Conservation (phyloP, 2,329 filamentous ascomycete genomes). For the Curvularia sp. region DNA sequence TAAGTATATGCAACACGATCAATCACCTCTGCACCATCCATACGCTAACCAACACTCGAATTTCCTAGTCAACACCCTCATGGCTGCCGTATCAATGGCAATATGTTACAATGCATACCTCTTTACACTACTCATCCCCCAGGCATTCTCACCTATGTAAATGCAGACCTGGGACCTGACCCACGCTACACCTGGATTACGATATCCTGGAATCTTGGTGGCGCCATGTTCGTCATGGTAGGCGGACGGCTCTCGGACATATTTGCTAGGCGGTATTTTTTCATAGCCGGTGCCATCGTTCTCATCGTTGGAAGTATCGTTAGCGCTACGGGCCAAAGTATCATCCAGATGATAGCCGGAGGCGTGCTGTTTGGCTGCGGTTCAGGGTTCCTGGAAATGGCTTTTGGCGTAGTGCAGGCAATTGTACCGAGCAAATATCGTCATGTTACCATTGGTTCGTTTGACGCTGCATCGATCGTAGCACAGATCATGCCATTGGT, state of each 20-base stretch:
- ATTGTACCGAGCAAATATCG: slow-evolving; percentile 51
- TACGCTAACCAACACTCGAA: not conserved
- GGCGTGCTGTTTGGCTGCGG: slow-evolving; percentile 53
- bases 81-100: slow-evolving; percentile 37
- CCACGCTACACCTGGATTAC: slow-evolving; percentile 44
- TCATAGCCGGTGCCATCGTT: slow-evolving; percentile 44
- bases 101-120: slow-evolving; percentile 46
- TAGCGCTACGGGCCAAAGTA: slow-evolving; percentile 50
- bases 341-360: slow-evolving; percentile 52
- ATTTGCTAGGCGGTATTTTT: slow-evolving; percentile 48
- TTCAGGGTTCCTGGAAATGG: slow-evolving; percentile 52
- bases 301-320: slow-evolving; percentile 50
- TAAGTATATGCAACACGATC: not conserved
- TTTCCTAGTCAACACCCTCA: slow-evolving; percentile 25
- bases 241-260: slow-evolving; percentile 51
- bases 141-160: slow-evolving; percentile 43
- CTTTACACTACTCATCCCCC: slow-evolving; percentile 45
- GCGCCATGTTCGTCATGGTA: slow-evolving; percentile 43
- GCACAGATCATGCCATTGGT: slow-evolving; percentile 45
- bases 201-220: slow-evolving; percentile 44
- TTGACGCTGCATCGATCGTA: slow-evolving; percentile 43
- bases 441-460: slow-evolving; percentile 49
- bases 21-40: no score
- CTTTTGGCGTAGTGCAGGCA: slow-evolving; percentile 50
- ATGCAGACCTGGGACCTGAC: slow-evolving; percentile 44